Conservation (phyloP, 169 alveolate genomes). For the Plasmodium cynomolgi region DNA sequence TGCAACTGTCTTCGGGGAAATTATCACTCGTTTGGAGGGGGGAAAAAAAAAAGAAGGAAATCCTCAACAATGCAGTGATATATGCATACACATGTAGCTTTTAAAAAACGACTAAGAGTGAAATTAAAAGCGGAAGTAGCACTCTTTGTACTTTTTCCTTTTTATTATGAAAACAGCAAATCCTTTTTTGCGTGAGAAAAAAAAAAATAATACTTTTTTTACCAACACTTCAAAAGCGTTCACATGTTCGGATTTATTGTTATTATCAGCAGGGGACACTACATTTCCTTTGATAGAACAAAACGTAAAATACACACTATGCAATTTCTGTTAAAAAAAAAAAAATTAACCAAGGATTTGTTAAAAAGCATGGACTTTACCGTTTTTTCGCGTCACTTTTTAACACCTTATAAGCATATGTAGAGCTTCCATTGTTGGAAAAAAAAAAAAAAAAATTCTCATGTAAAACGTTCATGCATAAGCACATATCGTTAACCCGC, state of each 20-base stretch:
- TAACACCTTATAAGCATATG: background rate
- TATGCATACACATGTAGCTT: background rate
- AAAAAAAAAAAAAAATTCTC: background rate
- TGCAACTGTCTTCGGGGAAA: slow-evolving; percentile 1
- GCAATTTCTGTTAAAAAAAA: background rate
- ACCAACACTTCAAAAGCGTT: background rate
- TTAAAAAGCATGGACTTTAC: slow-evolving; percentile 8
- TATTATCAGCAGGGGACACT: background rate
- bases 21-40: background rate
- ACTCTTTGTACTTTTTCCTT: slow-evolving; percentile 26
- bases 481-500: slow-evolving; percentile 2
- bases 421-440: background rate
- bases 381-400: slow-evolving; percentile 10
- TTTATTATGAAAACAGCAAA: background rate
- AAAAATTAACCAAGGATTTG: slow-evolving; percentile 14
- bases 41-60: background rate
- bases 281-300: slow-evolving; percentile 15
- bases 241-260: background rate
- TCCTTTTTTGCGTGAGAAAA: slow-evolving; percentile 9
- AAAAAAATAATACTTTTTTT: slow-evolving; percentile 11
- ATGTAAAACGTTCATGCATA: background rate
- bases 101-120: background rate
- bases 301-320: slow-evolving; percentile 14
- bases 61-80: background rate
- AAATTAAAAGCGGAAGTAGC: background rate